Evolutionary conservation across 768 basidiomycete genomes (phyloP), one percentile per base, ranked within the genome.

Genomic region (Leccinum boreale): DNA sequence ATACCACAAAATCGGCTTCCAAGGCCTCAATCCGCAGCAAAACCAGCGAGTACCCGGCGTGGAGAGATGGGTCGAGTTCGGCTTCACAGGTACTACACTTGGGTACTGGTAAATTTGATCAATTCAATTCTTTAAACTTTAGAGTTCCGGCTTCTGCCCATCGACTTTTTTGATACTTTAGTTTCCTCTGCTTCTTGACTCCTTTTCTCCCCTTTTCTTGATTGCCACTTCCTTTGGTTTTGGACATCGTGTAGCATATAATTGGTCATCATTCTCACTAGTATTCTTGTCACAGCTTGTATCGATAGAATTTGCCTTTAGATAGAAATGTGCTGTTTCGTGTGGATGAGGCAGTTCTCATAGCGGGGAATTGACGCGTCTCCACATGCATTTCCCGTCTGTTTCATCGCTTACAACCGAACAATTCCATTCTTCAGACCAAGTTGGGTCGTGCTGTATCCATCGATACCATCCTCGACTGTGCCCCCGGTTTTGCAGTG

Each of bases 1-100:
- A 2, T 67, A 67, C 48, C 55, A 63, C 1, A 69, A 56, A 5
- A 10, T 69, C 0, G 67, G 66, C 0, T 67, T 68, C 24, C 66
- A 67, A 15, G 66, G 66, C 17, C 64, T 67, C 3, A 9, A 36
- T 12, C 28, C 9, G 12, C 35, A 42, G 9, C 57, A 26, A 15
- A 52, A 52, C 5, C 57, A 58, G 28, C 56, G 57, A 3, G 57
- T 61, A 0, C 42, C 44, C 8, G 66, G 31, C 10, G 64, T 66
- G 3, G 67, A 68, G 17, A 49, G 24, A 19, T 67, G 67, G 64
- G 2, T 66, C 2, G 64, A 69, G 12, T 56, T 56, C 1, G 66
- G 66, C 0, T 67, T 67, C 31, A n/a, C 33, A 0, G 52, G 48
- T 5, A 67, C 67, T 2, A 28, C 6, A 4, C 50, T 61, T 1